A percentile compares a stretch with the other conserved stretches of the same genome.
phyloP scores from a whole-genome alignment of 768 basidiomycete genomes.

The Pisolithus tinctorius region DNA sequence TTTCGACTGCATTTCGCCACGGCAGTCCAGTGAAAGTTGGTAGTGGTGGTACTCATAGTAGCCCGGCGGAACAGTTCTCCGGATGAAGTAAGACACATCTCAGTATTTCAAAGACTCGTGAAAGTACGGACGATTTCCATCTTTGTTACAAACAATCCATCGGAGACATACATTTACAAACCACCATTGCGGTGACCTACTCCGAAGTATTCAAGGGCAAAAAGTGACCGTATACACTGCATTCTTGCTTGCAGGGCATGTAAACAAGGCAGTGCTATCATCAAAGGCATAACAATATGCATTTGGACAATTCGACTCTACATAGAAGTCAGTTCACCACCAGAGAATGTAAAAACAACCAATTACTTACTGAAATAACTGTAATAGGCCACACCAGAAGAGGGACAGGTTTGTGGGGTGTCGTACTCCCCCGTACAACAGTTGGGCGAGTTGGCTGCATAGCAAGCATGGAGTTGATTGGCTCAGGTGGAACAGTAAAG shows the following conservation, averaged over 20 bases:
- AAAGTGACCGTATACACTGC: background rate
- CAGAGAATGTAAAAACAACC: background rate
- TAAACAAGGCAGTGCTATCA: constrained; percentile 37
- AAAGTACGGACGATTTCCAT: too few relatives aligned
- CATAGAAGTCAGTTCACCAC: background rate
- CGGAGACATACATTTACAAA: too few relatives aligned
- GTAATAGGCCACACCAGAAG: constrained; percentile 30
- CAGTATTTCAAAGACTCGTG: too few relatives aligned
- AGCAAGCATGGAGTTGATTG: background rate
- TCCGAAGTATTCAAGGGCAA: background rate
- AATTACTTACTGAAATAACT: constrained; percentile 33
- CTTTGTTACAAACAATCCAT: too few relatives aligned
- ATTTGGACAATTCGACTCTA: constrained; percentile 33
- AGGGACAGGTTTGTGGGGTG: constrained; percentile 48
- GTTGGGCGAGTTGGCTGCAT: constrained; percentile 44
- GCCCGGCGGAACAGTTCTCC: too few relatives aligned
- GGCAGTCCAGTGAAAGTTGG: too few relatives aligned
- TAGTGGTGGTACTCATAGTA: too few relatives aligned
- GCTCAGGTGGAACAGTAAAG: background rate
- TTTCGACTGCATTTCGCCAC: too few relatives aligned
- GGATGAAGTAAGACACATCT: too few relatives aligned
- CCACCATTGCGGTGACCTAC: background rate
- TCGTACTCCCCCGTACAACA: constrained; percentile 50
- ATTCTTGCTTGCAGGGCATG: constrained; percentile 18
- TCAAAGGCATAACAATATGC: constrained; percentile 42